phyloP scores from a whole-genome alignment of 352 stramenopile species.

The Phytophthora tentaculata region DNA sequence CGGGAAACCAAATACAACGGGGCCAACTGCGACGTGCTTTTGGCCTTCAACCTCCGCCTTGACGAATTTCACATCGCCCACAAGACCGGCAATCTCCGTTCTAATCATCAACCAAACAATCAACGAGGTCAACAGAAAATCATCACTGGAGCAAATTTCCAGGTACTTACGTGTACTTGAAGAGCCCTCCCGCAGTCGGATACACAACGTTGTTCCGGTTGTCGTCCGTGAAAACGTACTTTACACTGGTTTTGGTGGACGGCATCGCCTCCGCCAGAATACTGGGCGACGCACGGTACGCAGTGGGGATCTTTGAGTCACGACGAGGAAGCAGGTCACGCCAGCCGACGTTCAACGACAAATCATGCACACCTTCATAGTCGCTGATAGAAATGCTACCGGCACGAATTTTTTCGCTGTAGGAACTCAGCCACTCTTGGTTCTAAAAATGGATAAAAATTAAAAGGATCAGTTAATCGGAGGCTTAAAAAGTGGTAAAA shows the following conservation, averaged over 20 bases:
- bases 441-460: constrained; percentile 43
- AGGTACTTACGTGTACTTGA: constrained; percentile 79
- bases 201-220: constrained; percentile 88
- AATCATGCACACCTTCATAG: constrained; percentile 84
- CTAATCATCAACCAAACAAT: constrained; percentile 34
- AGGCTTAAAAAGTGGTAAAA: neutral
- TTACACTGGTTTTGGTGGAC: constrained; percentile 92
- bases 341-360: constrained; percentile 88
- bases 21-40: constrained; percentile 79
- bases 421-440: constrained; percentile 88
- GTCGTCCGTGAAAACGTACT: constrained; percentile 94
- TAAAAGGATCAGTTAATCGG: neutral
- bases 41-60: constrained; percentile 88
- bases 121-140: constrained; percentile 6
- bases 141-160: neutral
- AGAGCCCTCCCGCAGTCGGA: constrained; percentile 87
- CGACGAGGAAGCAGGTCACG: constrained; percentile 87
- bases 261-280: constrained; percentile 91
- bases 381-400: constrained; percentile 88
- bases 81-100: constrained; percentile 86
- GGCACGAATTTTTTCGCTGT: constrained; percentile 88
- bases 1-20: constrained; percentile 67
- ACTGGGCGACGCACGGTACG: constrained; percentile 89
- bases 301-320: constrained; percentile 85
- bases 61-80: constrained; percentile 90